Conservation (phyloP, 805 yeast genomes). For the Wickerhamiella australiensis region DNA sequence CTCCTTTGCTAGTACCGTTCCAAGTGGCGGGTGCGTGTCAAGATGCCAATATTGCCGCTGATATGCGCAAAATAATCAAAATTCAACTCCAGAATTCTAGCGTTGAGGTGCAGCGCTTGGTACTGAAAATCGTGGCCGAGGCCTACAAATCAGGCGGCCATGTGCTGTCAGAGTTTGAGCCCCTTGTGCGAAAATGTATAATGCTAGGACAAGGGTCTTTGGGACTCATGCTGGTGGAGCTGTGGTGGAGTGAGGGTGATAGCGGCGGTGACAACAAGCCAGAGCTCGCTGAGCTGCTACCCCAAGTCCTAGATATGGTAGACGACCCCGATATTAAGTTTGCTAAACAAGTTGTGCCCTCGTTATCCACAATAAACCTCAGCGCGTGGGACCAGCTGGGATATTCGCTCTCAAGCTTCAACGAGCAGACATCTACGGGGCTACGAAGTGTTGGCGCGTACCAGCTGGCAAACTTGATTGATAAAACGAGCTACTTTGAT, state of each 20-base stretch:
- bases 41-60: background rate
- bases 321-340: conserved; percentile 7
- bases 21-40: background rate
- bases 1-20: background rate
- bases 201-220: background rate
- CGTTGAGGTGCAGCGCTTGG: background rate
- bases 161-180: background rate
- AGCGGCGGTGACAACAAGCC: background rate
- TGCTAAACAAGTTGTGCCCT: background rate
- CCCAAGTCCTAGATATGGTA: background rate
- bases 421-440: background rate
- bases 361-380: conserved; percentile 2
- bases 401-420: conserved; percentile 7
- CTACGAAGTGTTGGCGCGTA: conserved; percentile 15
- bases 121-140: background rate
- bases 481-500: conserved; percentile 12
- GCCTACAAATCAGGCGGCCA: background rate
- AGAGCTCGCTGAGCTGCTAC: background rate
- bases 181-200: background rate
- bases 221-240: conserved; percentile 8
- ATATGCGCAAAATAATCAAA: background rate
- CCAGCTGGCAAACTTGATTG: conserved; percentile 11
- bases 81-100: background rate
- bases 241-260: conserved; percentile 2
- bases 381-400: conserved; percentile 14